phyloP scores from a whole-genome alignment of 2,329 filamentous ascomycete genomes.

The Microdochium trichocladiopsis region DNA sequence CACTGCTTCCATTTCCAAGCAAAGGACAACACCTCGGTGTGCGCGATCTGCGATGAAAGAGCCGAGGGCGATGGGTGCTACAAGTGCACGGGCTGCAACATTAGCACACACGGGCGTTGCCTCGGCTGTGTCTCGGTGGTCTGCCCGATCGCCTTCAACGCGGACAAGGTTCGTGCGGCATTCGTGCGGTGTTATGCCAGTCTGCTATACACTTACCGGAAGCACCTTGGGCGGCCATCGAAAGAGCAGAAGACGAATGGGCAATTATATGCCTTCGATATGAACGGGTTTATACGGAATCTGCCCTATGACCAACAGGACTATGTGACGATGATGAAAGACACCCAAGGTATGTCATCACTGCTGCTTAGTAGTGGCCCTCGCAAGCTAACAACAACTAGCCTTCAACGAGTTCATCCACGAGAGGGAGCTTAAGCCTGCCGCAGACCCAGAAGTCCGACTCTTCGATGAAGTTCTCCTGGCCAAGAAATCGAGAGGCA shows the following conservation, averaged over 20 bases:
- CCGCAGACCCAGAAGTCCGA: constrained; percentile 59
- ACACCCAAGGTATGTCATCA: constrained; percentile 52
- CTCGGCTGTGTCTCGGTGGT: constrained; percentile 57
- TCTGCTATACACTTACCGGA: constrained; percentile 59
- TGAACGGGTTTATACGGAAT: constrained; percentile 58
- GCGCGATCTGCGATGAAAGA: constrained; percentile 71
- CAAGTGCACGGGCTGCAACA: constrained; percentile 60
- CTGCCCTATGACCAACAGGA: constrained; percentile 60
- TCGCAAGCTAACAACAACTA: constrained; percentile 20
- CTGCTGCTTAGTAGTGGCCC: neutral
- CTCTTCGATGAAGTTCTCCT: constrained; percentile 82
- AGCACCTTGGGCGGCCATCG: constrained; percentile 51
- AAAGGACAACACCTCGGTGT: constrained; percentile 53
- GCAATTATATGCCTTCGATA: constrained; percentile 57
- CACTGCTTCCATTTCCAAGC: constrained; percentile 67
- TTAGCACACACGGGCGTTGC: constrained; percentile 51
- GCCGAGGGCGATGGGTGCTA: constrained; percentile 68
- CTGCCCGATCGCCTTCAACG: constrained; percentile 54
- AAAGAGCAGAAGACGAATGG: constrained; percentile 54
- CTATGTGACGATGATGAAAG: constrained; percentile 55
- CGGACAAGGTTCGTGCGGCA: constrained; percentile 54
- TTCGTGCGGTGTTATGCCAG: constrained; percentile 62
- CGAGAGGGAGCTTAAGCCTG: constrained; percentile 61
- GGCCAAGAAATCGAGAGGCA: constrained; percentile 64
- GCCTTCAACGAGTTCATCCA: constrained; percentile 81